Conservation (phyloP, 225 moss, liverwort and hornwort species). For the Physcomitrellopsis africana region DNA sequence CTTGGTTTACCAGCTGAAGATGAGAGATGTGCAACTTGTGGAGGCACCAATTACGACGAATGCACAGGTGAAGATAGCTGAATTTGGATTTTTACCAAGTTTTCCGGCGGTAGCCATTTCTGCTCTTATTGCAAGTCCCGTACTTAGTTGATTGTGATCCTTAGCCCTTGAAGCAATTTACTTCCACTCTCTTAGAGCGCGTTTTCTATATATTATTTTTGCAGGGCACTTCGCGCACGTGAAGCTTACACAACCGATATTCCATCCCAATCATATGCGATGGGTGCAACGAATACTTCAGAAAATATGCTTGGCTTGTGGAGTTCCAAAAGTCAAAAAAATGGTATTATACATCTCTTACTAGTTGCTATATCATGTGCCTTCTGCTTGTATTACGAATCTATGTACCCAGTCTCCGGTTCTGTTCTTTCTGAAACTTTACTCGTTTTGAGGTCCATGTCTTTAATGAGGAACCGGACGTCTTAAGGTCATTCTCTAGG, state of each 20-base stretch:
- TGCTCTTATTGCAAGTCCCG: conserved; percentile 5
- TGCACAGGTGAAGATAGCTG: conserved; percentile 39
- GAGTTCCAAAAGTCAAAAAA: conserved; percentile 35
- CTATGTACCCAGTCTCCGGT: background rate
- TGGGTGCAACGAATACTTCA: conserved; percentile 38
- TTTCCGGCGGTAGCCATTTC: conserved; percentile 6
- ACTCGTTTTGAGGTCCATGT: background rate
- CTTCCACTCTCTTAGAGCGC: background rate
- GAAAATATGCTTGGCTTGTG: conserved; percentile 49
- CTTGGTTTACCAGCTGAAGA: conserved; percentile 48
- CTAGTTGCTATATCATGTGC: conserved; percentile 17
- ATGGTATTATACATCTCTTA: conserved; percentile 11
- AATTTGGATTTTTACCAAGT: background rate
- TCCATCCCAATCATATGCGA: conserved; percentile 46
- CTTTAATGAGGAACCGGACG: too few relatives aligned
- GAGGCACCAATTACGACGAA: conserved; percentile 38
- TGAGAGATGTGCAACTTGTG: conserved; percentile 45
- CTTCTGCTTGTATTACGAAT: conserved; percentile 3
- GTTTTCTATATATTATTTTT: conserved; percentile 12
- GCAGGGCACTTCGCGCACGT: conserved; percentile 52
- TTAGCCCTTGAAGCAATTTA: background rate
- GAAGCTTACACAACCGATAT: conserved; percentile 48
- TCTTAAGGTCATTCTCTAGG: background rate
- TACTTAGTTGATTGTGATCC: background rate
- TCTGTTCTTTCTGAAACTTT: too few relatives aligned